These are phyloP conservation scores for Pythium phragmitis DNA, from an alignment of 352 stramenopile species.

Conservation along the genomic window DNA sequence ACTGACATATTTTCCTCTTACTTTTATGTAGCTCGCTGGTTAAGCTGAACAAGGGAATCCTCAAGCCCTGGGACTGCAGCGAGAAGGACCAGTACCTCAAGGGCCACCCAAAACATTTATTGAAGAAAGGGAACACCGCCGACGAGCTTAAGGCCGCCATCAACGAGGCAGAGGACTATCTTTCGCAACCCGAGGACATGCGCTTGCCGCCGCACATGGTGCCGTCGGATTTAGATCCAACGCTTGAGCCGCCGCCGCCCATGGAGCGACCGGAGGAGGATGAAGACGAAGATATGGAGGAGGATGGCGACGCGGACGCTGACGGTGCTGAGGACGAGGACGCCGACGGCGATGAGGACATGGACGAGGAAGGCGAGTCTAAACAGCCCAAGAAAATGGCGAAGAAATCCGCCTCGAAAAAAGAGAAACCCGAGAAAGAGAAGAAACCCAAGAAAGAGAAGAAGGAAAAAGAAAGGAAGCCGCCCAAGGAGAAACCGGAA, in stretches of 20 bases:
- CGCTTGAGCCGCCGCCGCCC: slow-evolving; percentile 59
- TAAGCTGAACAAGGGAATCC: slow-evolving; percentile 60
- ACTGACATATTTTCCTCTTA: slow-evolving; percentile 1
- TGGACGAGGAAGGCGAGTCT: no score
- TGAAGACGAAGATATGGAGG: slow-evolving; percentile 27
- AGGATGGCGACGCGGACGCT: slow-evolving; percentile 24
- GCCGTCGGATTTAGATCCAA: slow-evolving; percentile 77
- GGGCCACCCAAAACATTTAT: slow-evolving; percentile 59
- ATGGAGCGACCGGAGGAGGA: slow-evolving; percentile 28
- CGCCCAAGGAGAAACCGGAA: slow-evolving; percentile 22
- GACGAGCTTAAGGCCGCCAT: slow-evolving; percentile 54
- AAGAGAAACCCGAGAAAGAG: slow-evolving; percentile 35
- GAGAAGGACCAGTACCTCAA: slow-evolving; percentile 72
- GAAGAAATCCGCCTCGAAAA: slow-evolving; percentile 17
- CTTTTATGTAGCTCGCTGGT: slow-evolving; percentile 44
- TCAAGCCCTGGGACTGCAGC: slow-evolving; percentile 69
- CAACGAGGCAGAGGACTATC: slow-evolving; percentile 74
- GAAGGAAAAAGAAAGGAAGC: slow-evolving; percentile 30
- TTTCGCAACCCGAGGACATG: slow-evolving; percentile 73
- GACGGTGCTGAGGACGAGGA: slow-evolving; percentile 18
- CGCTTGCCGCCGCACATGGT: slow-evolving; percentile 74
- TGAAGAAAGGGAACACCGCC: slow-evolving; percentile 60
- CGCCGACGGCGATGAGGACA: no score
- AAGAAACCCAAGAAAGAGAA: slow-evolving; percentile 41
- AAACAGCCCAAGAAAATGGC: neutral